Base-by-base conservation (phyloP, 495 filamentous ascomycete genomes). In the Geopyxis carbonaria region DNA sequence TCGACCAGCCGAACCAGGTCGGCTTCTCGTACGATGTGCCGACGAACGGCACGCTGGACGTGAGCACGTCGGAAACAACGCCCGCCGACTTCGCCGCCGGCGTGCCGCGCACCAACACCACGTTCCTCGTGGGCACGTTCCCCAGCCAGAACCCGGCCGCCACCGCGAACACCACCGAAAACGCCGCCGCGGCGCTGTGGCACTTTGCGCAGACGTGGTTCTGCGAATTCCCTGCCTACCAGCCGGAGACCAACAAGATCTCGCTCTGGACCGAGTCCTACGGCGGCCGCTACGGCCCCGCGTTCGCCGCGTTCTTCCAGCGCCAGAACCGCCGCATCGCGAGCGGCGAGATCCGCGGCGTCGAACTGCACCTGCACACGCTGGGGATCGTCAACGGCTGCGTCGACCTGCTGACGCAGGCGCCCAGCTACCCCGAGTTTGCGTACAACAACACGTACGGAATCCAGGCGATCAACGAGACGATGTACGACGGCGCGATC, bases 391-490 rank as follows among this genome's bases (percentile, higher is more conserved):
- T 82, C 37, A 85, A 86, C 51, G 80, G 78, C 25, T 84, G 82
- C 45, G 63, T 87, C 34, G 80, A 89, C 56, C 65, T 73, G 33
- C 53, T 73, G n/a, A 65, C 74, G 6, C 79, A 87, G 59, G 65
- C 60, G 8, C 67, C 71, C 1, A 69, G 60, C 34, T 86, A 83
- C 48, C 69, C 76, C 1, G 54, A 65, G n/a, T 73, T 80, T 56
- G 75, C 76, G 9, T 64, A 71, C 34, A 73, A 75, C 58, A 91
- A 89, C 49, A 76, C 78, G 2, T 91, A 83, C 47, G 73, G 70
- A 6, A 67, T 85, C 20, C 51, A 72, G 40, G 62, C 74, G 0
- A 68, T 81, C 51, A 78, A 72, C 48, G 51, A 68, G 19, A 68
- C 59, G 24, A 47, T 63, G 11, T 72, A 68, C 40, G 48, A 65